Percentiles rank a stretch among this genome's conserved stretches.
Conservation (phyloP, 306 rosid species). For the Albizia julibrissin region DNA sequence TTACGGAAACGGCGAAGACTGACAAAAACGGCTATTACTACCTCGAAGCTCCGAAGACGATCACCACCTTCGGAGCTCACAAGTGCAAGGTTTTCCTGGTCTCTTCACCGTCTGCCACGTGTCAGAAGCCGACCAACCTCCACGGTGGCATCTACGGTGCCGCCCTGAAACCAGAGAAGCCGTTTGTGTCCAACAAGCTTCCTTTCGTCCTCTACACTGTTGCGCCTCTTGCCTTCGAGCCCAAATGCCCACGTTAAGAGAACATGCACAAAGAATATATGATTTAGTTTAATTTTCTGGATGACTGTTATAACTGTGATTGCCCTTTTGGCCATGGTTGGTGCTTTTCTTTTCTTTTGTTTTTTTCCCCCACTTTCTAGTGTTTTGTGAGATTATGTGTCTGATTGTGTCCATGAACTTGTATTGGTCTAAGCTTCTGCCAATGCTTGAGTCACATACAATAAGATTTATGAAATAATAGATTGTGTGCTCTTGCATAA, state of each 20-base stretch:
- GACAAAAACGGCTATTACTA: constrained; percentile 88
- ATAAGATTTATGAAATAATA: constrained; percentile 12
- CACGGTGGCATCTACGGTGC: constrained; percentile 68
- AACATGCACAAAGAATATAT: not conserved
- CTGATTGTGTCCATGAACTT: not conserved
- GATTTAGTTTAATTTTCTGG: not conserved
- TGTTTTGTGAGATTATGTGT: constrained; percentile 6
- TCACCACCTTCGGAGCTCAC: constrained; percentile 73
- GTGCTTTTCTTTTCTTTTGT: not conserved
- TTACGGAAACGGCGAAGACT: constrained; percentile 31
- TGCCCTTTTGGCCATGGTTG: not conserved
- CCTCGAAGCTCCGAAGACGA: constrained; percentile 58
- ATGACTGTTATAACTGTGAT: not conserved
- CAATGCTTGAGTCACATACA: constrained; percentile 12
- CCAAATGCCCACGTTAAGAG: constrained; percentile 45
- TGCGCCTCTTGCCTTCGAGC: constrained; percentile 82
- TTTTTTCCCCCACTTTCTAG: not conserved
- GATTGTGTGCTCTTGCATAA: not conserved
- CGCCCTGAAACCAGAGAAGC: constrained; percentile 50
- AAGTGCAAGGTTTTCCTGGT: constrained; percentile 59
- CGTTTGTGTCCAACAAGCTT: constrained; percentile 37
- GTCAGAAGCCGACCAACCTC: constrained; percentile 48
- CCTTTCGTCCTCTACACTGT: constrained; percentile 65
- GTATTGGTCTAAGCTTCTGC: not conserved
- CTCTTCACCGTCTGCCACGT: constrained; percentile 44